Evolutionary conservation across 148 eudicot genomes (phyloP), one percentile per base, ranked within the genome.

Genomic region (Amaranthus palmeri): DNA sequence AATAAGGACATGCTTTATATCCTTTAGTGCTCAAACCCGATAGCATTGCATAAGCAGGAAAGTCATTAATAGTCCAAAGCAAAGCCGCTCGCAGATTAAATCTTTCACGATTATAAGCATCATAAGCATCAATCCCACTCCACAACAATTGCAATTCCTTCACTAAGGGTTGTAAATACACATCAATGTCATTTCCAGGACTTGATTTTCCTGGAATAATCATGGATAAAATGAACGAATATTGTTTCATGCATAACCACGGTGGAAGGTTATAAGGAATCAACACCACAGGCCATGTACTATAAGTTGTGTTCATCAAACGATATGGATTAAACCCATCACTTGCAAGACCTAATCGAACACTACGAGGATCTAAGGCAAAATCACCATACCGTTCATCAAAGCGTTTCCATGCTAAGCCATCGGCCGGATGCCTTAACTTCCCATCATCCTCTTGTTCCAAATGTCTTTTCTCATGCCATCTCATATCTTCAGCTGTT

Each of bases 41-140:
- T 12, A 76, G 11, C 69, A 69, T 70, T 7, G 69, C 69, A 55
- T 62, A 76, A 1, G 64, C 69, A 45, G 69, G 79, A 44, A 69
- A 76, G 49, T 76, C 80, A 71, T 77, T 71, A 8, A 72, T 61
- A 52, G 58, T 72, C 14, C 36, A 60, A 4, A 17, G 41, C 4
- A 72, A 42, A 61, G 40, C n/a, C 3, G 56, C 57, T 10, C 65
- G 11, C n/a, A 58, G 11, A 2, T 58, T 25, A 60, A 71, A 71
- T 8, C 3, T 6, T 43, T 7, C 42, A 46, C 46, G 46, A 18
- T 10, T 18, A 59, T 25, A 71, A n/a, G 65, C 74, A 47, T 71
- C 65, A 71, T 10, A 71, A 11, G 65, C 45, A 47, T 60, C 54
- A 17, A 71, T 55, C 50, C 74, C 54, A 6, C 17, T 42, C 74